Evolutionary conservation across 441 rosid genomes (phyloP).

Genomic region (Gossypium davidsonii): DNA sequence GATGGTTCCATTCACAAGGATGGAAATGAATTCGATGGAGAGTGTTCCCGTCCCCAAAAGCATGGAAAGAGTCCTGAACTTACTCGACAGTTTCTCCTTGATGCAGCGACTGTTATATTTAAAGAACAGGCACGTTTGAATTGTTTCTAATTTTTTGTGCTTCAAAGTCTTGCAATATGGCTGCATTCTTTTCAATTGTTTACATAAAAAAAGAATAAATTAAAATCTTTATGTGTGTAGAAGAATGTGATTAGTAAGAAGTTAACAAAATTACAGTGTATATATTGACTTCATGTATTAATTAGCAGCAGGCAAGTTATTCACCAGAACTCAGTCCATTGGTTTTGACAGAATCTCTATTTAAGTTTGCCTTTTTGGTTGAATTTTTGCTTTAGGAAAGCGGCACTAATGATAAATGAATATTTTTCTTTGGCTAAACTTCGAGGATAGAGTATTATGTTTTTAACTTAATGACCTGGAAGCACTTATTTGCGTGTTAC

Average conservation of each 20-base stretch:
- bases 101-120: slow-evolving; percentile 86
- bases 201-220: not conserved
- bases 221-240: not conserved
- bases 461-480: not conserved
- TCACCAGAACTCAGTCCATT: too few species aligned
- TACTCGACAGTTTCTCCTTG: slow-evolving; percentile 96
- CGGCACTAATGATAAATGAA: too few species aligned
- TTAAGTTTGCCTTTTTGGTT: too few species aligned
- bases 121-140: slow-evolving; percentile 74
- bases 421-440: not conserved
- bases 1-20: slow-evolving; percentile 92
- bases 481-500: not conserved
- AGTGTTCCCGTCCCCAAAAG: slow-evolving; percentile 92
- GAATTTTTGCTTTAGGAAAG: too few species aligned
- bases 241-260: not conserved
- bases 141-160: not conserved
- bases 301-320: too few species aligned
- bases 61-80: slow-evolving; percentile 99
- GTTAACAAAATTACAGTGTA: not conserved
- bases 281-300: too few species aligned
- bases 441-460: not conserved
- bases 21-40: slow-evolving; percentile 87
- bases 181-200: slow-evolving; percentile 4
- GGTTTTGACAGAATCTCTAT: too few species aligned
- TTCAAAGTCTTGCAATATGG: slow-evolving; percentile 13